Conservation (phyloP, 2,329 filamentous ascomycete genomes). For the Cylindrodendrum hubeiense region DNA sequence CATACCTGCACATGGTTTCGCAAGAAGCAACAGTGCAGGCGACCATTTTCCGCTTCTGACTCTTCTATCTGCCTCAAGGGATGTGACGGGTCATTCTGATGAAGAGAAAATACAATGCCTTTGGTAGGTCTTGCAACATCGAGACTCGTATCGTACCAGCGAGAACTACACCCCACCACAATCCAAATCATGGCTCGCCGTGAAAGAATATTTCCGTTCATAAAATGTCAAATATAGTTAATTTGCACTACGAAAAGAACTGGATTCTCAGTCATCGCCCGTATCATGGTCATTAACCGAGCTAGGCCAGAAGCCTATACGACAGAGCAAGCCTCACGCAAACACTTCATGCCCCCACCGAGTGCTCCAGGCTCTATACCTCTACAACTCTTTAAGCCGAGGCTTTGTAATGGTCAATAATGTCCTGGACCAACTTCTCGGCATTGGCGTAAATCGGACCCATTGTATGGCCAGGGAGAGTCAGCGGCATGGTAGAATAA, state of each 20-base stretch:
- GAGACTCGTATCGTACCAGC: not conserved
- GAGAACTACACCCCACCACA: not conserved
- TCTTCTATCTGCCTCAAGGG: not conserved
- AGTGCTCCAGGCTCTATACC: not conserved
- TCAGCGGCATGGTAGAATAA: slow-evolving; percentile 21
- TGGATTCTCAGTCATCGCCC: not conserved
- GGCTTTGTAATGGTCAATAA: slow-evolving; percentile 3
- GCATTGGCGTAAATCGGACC: slow-evolving; percentile 32
- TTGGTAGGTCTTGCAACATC: not conserved
- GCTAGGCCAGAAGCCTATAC: not conserved
- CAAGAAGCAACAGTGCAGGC: not conserved
- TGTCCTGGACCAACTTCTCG: slow-evolving; percentile 32
- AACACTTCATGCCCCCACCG: not conserved
- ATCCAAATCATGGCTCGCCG: not conserved
- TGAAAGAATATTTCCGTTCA: not conserved
- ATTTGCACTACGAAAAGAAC: not conserved
- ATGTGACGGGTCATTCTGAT: not conserved
- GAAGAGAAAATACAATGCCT: too few relatives aligned
- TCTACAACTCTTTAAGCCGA: not conserved
- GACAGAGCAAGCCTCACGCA: not conserved
- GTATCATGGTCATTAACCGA: not conserved
- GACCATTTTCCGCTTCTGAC: not conserved
- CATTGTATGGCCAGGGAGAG: slow-evolving; percentile 32
- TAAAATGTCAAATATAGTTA: not conserved
- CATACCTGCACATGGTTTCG: not conserved